Base-by-base conservation (phyloP, 805 yeast genomes). In the Candida coquimbonensis region DNA sequence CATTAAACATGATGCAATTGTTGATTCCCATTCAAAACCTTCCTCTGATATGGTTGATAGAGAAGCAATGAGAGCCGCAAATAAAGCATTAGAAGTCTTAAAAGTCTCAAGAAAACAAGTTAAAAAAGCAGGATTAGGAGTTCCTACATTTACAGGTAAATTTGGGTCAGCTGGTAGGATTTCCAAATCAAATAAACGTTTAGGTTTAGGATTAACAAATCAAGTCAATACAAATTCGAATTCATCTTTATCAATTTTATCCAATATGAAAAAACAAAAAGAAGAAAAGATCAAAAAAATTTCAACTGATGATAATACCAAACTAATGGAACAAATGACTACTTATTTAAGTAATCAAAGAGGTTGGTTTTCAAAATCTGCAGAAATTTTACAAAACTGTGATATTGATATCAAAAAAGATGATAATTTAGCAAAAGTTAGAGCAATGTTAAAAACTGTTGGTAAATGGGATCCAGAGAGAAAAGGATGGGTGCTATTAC, bases 111-210 rank as follows among this genome's bases (percentile, higher is more conserved):
- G 69, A 36, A 63, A 51, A 39, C 60, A 57, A 11, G 69, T 72
- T 14, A 67, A 65, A 47, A 65, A 62, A 39, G 63, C 63, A 24
- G 65, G 68, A 25, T 70, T 90, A 29, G 96, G 96, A 5, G 81
- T 84, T 0, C 98, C 97, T 0, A 91, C 99, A 0, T 93, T 97
- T 95, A 91, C 99, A 0, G 99, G 99, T 0, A 78, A 77, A 53
- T 87, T 83, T 69, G 99, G 99, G 0, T 63, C 67, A 17, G 96
- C 96, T 0, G 96, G 96, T 1, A 75, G 71, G 52, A 63, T 70
- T 29, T 57, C 55, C 9, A 64, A 60, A 47, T 49, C 50, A 38
- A 47, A 55, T 6, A n/a, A 43, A 45, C 27, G 31, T 17, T 16
- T 35, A 26, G 27, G 31, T 17, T 6, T 27, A n/a, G 36, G 36